Percentiles rank a stretch among this genome's conserved stretches.
phyloP scores from a whole-genome alignment of 345 rosid species.

The Gossypium australe region DNA sequence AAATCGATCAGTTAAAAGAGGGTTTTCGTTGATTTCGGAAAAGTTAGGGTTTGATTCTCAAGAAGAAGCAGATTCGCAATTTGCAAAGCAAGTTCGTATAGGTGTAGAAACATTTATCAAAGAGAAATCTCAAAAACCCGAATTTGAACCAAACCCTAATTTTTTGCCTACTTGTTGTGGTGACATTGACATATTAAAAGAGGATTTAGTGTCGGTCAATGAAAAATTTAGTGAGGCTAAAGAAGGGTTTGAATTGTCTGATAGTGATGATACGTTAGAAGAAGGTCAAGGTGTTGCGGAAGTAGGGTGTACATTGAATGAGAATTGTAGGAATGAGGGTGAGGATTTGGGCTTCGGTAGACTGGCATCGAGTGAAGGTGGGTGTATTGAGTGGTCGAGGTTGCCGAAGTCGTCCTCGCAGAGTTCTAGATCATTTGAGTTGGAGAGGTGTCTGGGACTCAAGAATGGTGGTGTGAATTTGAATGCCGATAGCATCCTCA shows the following conservation, averaged over 20 bases:
- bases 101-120: slow-evolving; percentile 43
- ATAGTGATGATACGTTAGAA: slow-evolving; percentile 18
- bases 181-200: not conserved
- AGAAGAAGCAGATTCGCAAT: slow-evolving; percentile 23
- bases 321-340: slow-evolving; percentile 23
- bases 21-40: slow-evolving; percentile 30
- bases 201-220: slow-evolving; percentile 18
- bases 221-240: slow-evolving; percentile 27
- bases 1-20: slow-evolving; percentile 45
- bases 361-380: slow-evolving; percentile 24
- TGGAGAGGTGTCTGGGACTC: slow-evolving; percentile 44
- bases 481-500: slow-evolving; percentile 39
- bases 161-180: slow-evolving; percentile 10
- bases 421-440: slow-evolving; percentile 40
- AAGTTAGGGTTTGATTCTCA: slow-evolving; percentile 34
- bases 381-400: slow-evolving; percentile 31
- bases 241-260: slow-evolving; percentile 23
- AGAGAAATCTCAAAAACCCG: slow-evolving; percentile 24
- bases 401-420: slow-evolving; percentile 31
- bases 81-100: slow-evolving; percentile 34
- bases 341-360: slow-evolving; percentile 30
- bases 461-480: slow-evolving; percentile 31
- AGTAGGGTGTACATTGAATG: slow-evolving; percentile 25
- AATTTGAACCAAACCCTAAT: slow-evolving; percentile 14
- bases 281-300: slow-evolving; percentile 21